A percentile compares a stretch with the other conserved stretches of the same genome.
Conservation (phyloP, 331 rosid genomes). For the Prunus yedoensis region DNA sequence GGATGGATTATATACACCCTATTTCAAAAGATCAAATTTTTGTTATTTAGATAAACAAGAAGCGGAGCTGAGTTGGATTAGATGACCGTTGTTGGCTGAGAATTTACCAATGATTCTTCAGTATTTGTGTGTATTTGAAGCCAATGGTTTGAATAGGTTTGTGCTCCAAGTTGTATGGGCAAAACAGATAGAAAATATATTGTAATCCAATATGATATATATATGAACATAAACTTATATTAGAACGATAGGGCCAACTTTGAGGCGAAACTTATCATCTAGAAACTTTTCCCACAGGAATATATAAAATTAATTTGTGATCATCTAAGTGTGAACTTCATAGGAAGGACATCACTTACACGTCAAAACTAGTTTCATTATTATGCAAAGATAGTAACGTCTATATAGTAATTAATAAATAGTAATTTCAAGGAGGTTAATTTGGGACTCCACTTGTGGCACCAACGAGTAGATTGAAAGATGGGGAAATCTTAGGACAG, state of each 20-base stretch:
- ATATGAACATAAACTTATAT: not conserved
- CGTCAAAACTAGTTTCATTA: not conserved
- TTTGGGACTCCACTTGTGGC: not conserved
- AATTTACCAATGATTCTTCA: not conserved
- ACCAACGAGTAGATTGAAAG: not conserved
- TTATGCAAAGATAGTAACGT: not conserved
- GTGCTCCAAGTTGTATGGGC: not conserved
- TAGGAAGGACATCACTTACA: not conserved
- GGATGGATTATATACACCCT: conserved; percentile 10
- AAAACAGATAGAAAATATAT: not conserved
- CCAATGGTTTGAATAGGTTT: not conserved
- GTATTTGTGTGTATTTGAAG: not conserved
- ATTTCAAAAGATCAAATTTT: not conserved
- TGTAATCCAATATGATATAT: not conserved
- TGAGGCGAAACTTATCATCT: not conserved
- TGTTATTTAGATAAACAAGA: not conserved
- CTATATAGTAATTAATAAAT: not conserved
- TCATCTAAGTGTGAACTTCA: conserved; percentile 1
- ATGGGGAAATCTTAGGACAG: not conserved
- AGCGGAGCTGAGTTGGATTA: conserved; percentile 11
- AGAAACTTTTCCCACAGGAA: not conserved
- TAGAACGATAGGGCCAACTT: not conserved
- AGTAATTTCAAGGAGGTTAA: not conserved
- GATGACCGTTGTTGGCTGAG: conserved; percentile 7
- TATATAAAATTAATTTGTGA: not conserved